Conservation (phyloP, 805 yeast species). For the Saccharomycopsis fibuligera region DNA sequence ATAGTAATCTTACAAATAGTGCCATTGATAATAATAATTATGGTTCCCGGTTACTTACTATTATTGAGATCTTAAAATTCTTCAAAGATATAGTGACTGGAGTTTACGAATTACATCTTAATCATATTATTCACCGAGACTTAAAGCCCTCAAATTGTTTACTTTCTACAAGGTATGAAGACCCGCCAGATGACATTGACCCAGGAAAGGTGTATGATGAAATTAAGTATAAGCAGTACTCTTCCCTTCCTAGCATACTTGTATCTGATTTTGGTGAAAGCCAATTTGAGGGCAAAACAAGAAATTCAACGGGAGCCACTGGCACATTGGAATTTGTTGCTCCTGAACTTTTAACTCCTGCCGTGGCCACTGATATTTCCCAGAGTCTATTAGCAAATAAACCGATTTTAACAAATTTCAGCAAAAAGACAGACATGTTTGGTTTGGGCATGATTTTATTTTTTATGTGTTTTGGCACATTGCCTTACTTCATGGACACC, state of each 20-base stretch:
- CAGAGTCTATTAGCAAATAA: constrained; percentile 23
- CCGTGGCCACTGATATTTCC: constrained; percentile 4
- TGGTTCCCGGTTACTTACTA: constrained; percentile 32
- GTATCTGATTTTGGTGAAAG: constrained; percentile 92
- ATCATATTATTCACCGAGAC: constrained; percentile 81
- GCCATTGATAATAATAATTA: too few species aligned
- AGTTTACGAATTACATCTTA: constrained; percentile 60
- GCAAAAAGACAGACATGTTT: constrained; percentile 70
- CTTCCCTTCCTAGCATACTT: constrained; percentile 54
- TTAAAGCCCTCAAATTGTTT: constrained; percentile 86
- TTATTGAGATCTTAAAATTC: constrained; percentile 60
- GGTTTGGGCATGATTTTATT: constrained; percentile 80
- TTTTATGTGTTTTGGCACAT: constrained; percentile 60
- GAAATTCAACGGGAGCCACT: constrained; percentile 74
- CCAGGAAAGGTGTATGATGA: constrained; percentile 14
- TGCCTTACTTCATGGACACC: constrained; percentile 47
- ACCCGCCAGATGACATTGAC: constrained; percentile 22
- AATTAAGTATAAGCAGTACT: background rate
- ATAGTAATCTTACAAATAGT: constrained; percentile 23
- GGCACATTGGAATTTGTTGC: constrained; percentile 88
- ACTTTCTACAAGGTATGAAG: constrained; percentile 29
- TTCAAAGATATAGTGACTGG: constrained; percentile 66
- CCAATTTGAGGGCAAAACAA: constrained; percentile 57
- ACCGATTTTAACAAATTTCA: constrained; percentile 44
- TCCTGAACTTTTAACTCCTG: constrained; percentile 58